A percentile compares a stretch with the other conserved stretches of the same genome.
These are phyloP conservation scores for Solanum hybrid DNA, from an alignment of 305 asterid genomes.

Conservation along the genomic window DNA sequence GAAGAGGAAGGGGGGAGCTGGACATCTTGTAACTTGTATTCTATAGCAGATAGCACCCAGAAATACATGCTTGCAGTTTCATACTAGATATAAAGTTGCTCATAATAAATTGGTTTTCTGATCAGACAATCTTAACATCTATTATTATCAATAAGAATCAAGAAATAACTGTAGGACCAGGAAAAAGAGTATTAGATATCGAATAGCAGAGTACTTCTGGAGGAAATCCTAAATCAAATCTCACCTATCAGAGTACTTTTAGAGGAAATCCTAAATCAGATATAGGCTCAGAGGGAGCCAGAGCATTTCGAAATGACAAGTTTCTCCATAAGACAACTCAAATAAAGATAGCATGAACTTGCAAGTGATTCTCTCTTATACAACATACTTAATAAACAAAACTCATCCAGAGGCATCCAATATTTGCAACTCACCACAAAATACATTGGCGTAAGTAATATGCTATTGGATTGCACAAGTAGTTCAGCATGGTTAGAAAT, in stretches of 20 bases:
- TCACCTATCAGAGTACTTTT: not conserved
- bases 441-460: not conserved
- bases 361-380: not conserved
- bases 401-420: not conserved
- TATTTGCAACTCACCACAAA: not conserved
- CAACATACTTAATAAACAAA: not conserved
- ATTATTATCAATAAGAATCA: not conserved
- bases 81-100: not conserved
- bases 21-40: not conserved
- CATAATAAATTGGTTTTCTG: not conserved
- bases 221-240: not conserved
- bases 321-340: not conserved
- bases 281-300: not conserved
- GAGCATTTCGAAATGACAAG: not conserved
- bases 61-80: not conserved
- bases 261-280: not conserved
- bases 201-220: not conserved
- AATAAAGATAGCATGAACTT: not conserved
- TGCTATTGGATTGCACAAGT: not conserved
- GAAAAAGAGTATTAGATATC: not conserved
- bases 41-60: not conserved
- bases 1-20: not conserved
- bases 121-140: not conserved
- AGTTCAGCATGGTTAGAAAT: slow-evolving; percentile 1
- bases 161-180: not conserved